Percentiles rank a stretch among this genome's conserved stretches.
phyloP scores from a whole-genome alignment of 129 eudicot species.

The Saposhnikovia divaricata region DNA sequence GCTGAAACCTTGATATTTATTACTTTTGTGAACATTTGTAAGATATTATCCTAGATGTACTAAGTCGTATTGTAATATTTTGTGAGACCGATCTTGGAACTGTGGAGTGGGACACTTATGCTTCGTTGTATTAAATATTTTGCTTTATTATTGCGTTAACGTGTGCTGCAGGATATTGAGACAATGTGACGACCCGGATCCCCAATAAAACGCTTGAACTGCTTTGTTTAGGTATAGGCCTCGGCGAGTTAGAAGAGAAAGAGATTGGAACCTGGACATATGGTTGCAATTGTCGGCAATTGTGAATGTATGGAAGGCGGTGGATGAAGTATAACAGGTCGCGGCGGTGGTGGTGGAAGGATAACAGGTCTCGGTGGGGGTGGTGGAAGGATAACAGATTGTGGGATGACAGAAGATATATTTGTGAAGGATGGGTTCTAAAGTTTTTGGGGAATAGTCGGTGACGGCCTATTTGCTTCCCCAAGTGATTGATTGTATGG shows the following conservation, averaged over 20 bases:
- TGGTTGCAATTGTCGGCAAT: conserved; percentile 33
- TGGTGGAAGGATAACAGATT: conserved; percentile 14
- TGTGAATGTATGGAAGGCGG: conserved; percentile 17
- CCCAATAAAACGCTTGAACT: not conserved
- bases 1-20: too few species aligned
- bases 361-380: conserved; percentile 13
- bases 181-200: too few species aligned
- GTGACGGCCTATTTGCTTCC: conserved; percentile 7
- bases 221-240: conserved; percentile 12
- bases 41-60: too few species aligned
- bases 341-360: conserved; percentile 15
- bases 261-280: conserved; percentile 11
- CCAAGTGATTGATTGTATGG: conserved; percentile 17
- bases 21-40: too few species aligned
- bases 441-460: conserved; percentile 6
- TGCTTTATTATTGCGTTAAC: too few species aligned
- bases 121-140: too few species aligned
- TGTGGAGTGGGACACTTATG: too few species aligned
- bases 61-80: too few species aligned
- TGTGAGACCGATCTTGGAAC: too few species aligned
- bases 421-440: conserved; percentile 14
- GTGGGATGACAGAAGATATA: conserved; percentile 10
- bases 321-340: conserved; percentile 18
- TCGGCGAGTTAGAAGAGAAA: conserved; percentile 12
- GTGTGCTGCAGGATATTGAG: too few species aligned